Evolutionary conservation across 768 basidiomycete species (phyloP), one percentile per base, ranked within the genome.

Genomic region (Russula compacta): DNA sequence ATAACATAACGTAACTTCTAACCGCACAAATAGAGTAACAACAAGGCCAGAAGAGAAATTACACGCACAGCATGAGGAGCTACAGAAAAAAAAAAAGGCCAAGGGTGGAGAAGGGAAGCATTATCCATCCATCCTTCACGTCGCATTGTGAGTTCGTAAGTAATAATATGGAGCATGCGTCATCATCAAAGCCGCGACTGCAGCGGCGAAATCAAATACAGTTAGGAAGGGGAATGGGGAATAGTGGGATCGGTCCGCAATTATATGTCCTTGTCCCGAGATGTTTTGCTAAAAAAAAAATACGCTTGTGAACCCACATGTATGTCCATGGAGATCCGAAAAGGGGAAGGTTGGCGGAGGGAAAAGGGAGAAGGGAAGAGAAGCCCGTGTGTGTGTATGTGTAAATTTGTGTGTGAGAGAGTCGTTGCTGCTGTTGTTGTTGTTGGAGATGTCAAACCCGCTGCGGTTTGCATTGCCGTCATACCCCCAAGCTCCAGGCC

Each of bases 1-100:
- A 29, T 29, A 29, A 29, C 24, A 29, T 29, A 29, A 29, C 24
- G 24, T 29, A 33, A n/a, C 39, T 33, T 54, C 53, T 42, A 53
- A 47, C 44, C 24, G 17, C 29, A 21, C 40, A 21, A 44, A 44
- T 15, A 43, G 21, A 42, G 50, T 52, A 52, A 33, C 48, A 36
- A 46, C 33, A 36, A 32, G 14, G 42, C 33, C 17, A 17, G 17
- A 33, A 17, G n/a, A 32, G 39, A 15, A 40, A 44, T 38, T 53
- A 59, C 59, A 54, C 44, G 44, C 59, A 60, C 53, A 48, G 32
- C 33, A 46, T 47, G 29, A 43, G 17, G n/a, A 33, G 53, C 32
- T 60, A 60, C 42, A 40, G 17, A 38, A 53, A 53, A 46, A 54
- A 42, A 17, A 35, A 44, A 35, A 21, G n/a, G n/a, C n/a, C 3